Conservation (phyloP, 2,329 filamentous ascomycete species). For the Bertia moriformis region DNA sequence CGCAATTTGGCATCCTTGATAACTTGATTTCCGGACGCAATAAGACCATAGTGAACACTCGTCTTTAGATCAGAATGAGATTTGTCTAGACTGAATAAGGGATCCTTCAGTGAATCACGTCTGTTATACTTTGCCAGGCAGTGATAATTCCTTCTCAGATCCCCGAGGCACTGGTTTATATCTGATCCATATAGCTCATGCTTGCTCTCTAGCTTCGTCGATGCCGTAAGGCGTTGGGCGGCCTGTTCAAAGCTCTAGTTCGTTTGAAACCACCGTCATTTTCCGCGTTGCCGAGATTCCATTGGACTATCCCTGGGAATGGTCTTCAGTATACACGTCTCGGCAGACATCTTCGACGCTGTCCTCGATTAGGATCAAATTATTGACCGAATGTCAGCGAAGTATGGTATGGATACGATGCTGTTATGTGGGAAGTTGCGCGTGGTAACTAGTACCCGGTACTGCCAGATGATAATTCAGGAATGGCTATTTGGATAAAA, state of each 20-base stretch:
- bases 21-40: slow-evolving; percentile 11
- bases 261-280: slow-evolving; percentile 5
- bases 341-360: no score
- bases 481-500: no score
- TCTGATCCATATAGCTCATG: slow-evolving; percentile 6
- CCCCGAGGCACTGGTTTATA: slow-evolving; percentile 5
- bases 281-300: slow-evolving; percentile 9
- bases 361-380: no score
- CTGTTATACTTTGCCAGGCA: background rate
- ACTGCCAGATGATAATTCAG: no score
- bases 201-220: slow-evolving; percentile 5
- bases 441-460: no score
- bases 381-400: no score
- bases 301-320: slow-evolving; percentile 10
- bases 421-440: no score
- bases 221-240: slow-evolving; percentile 6
- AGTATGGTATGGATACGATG: no score
- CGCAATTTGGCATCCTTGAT: slow-evolving; percentile 9
- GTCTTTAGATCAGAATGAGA: slow-evolving; percentile 5
- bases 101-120: background rate
- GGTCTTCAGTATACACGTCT: no score
- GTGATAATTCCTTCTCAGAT: no score
- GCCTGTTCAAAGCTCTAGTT: slow-evolving; percentile 7
- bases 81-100: background rate
- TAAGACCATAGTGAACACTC: slow-evolving; percentile 10